A percentile compares a stretch with the other conserved stretches of the same genome.
phyloP scores from a whole-genome alignment of 1,284 basidiomycete species.

The Sporisorium graminicola region DNA sequence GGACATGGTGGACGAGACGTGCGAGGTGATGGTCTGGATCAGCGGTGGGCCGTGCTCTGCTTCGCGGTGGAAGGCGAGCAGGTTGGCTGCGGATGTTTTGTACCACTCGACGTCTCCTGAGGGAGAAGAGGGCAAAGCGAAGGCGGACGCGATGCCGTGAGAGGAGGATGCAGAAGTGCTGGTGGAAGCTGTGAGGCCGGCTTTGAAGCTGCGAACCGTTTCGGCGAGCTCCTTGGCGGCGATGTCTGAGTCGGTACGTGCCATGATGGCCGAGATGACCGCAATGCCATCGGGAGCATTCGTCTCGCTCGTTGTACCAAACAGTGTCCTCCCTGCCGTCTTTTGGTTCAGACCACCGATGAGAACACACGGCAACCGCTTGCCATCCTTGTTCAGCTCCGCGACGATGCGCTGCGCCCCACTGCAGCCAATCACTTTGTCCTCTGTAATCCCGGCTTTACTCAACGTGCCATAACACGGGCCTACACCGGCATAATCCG shows the following conservation, averaged over 20 bases:
- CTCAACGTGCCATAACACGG: conserved; percentile 70
- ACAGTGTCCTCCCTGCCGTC: conserved; percentile 60
- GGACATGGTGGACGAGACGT: conserved; percentile 88
- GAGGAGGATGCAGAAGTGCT: conserved; percentile 1
- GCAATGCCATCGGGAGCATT: conserved; percentile 77
- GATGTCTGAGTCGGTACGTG: conserved; percentile 76
- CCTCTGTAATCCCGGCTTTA: conserved; percentile 66
- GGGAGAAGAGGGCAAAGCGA: conserved; percentile 12
- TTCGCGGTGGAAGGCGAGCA: conserved; percentile 44
- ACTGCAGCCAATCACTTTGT: conserved; percentile 56
- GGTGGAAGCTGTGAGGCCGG: conserved; percentile 21
- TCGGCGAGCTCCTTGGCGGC: conserved; percentile 73
- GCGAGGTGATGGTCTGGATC: conserved; percentile 83
- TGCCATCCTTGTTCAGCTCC: conserved; percentile 17
- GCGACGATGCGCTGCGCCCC: conserved; percentile 56
- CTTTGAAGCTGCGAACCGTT: conserved; percentile 69
- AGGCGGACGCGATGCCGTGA: conserved; percentile 26
- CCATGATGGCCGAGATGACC: conserved; percentile 88
- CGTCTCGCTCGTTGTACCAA: conserved; percentile 43
- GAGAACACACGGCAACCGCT: conserved; percentile 61
- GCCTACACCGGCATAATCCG: conserved; percentile 89
- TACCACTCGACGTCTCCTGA: conserved; percentile 26
- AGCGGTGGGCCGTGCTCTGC: conserved; percentile 44
- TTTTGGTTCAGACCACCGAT: conserved; percentile 66
- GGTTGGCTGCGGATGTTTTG: conserved; percentile 19